phyloP scores from a whole-genome alignment of 176 grass and related monocot species.

The Paspalum vaginatum region DNA sequence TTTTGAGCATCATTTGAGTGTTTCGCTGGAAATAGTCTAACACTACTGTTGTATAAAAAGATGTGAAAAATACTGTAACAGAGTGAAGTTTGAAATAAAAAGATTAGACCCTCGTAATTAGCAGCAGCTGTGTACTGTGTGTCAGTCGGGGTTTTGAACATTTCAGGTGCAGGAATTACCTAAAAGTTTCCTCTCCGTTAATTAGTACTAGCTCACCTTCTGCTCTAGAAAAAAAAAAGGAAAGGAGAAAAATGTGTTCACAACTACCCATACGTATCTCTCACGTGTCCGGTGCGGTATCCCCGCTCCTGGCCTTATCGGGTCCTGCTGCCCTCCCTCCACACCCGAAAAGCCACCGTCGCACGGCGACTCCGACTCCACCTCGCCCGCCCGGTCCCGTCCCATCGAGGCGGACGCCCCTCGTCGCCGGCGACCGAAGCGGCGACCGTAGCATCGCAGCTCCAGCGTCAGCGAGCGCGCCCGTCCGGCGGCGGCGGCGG shows the following conservation, averaged over 20 bases:
- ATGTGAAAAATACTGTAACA: too few species aligned
- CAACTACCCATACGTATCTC: slow-evolving; percentile 30
- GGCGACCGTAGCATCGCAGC: not conserved
- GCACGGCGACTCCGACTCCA: not conserved
- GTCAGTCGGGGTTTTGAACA: too few species aligned
- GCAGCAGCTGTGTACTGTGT: too few species aligned
- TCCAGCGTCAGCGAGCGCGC: not conserved
- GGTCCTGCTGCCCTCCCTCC: slow-evolving; percentile 28
- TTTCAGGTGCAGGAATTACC: too few species aligned
- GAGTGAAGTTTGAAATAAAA: too few species aligned
- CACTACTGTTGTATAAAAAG: too few species aligned
- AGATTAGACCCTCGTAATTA: too few species aligned
- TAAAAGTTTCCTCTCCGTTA: too few species aligned
- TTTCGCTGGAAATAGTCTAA: too few species aligned
- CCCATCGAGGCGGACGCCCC: slow-evolving; percentile 12
- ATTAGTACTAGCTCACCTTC: too few species aligned
- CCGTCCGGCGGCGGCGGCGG: not conserved
- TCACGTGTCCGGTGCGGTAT: slow-evolving; percentile 1
- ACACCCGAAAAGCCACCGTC: slow-evolving; percentile 42
- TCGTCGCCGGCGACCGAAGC: slow-evolving; percentile 41
- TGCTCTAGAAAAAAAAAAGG: not conserved
- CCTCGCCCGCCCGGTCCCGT: not conserved
- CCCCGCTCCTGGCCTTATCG: slow-evolving; percentile 43
- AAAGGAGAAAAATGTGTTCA: not conserved
- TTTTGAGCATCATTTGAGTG: too few species aligned